phyloP scores from a whole-genome alignment of 805 yeast species.

The Yarrowia sp. region DNA sequence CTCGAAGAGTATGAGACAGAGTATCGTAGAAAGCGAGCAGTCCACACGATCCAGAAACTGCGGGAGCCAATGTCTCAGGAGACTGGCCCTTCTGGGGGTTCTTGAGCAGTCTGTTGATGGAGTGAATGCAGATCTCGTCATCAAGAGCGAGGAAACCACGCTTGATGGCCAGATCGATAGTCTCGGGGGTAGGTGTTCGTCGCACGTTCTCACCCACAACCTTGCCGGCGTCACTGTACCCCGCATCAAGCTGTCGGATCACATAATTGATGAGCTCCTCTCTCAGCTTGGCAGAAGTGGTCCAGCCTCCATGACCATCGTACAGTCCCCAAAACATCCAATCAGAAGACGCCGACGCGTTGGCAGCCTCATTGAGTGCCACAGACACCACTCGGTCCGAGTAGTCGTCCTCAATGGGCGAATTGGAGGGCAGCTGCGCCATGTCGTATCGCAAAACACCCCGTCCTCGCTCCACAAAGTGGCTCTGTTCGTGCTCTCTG shows the following conservation, averaged over 20 bases:
- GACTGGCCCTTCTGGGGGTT: slow-evolving; percentile 61
- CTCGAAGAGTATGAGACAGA: slow-evolving; percentile 63
- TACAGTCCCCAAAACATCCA: slow-evolving; percentile 95
- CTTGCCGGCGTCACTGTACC: slow-evolving; percentile 37
- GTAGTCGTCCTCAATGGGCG: slow-evolving; percentile 92
- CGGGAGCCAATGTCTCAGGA: slow-evolving; percentile 80
- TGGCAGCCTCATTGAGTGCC: slow-evolving; percentile 48
- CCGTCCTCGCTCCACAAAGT: slow-evolving; percentile 73
- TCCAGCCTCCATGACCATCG: slow-evolving; percentile 98
- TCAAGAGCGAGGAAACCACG: slow-evolving; percentile 80
- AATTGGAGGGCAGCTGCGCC: slow-evolving; percentile 84
- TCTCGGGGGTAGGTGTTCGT: slow-evolving; percentile 62
- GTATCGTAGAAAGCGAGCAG: slow-evolving; percentile 84
- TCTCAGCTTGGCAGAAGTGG: slow-evolving; percentile 80
- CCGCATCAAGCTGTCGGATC: slow-evolving; percentile 69
- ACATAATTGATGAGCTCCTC: slow-evolving; percentile 75
- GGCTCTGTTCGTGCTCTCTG: slow-evolving; percentile 76
- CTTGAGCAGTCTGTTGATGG: slow-evolving; percentile 65
- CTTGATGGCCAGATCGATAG: slow-evolving; percentile 75
- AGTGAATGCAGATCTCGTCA: slow-evolving; percentile 76
- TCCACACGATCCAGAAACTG: slow-evolving; percentile 93
- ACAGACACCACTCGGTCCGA: slow-evolving; percentile 74
- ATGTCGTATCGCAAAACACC: slow-evolving; percentile 89
- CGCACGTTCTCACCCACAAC: slow-evolving; percentile 54
- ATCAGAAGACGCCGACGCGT: slow-evolving; percentile 50